Evolutionary conservation across 2,329 filamentous ascomycete genomes (phyloP).

Genomic region (Emericellopsis cladophorae): DNA sequence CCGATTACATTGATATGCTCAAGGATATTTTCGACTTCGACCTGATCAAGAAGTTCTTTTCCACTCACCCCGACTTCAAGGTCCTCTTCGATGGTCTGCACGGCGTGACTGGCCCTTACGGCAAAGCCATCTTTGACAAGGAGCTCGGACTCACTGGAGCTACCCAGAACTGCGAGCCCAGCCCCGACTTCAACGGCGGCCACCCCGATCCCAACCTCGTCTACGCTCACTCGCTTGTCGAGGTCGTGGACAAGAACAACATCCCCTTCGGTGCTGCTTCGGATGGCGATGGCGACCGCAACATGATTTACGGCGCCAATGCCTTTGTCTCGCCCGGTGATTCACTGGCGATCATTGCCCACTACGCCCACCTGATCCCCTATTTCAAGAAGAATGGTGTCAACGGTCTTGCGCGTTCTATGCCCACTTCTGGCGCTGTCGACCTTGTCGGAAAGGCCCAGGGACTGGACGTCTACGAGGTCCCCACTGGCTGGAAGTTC

Average conservation of each 20-base stretch:
- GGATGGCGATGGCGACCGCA: slow-evolving; percentile 94
- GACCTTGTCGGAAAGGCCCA: slow-evolving; percentile 94
- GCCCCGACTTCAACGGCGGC: slow-evolving; percentile 90
- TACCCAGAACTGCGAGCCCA: slow-evolving; percentile 85
- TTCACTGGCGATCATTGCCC: slow-evolving; percentile 94
- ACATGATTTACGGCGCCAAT: slow-evolving; percentile 99
- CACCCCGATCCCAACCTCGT: slow-evolving; percentile 97
- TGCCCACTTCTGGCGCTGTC: slow-evolving; percentile 93
- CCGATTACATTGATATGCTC: slow-evolving; percentile 88
- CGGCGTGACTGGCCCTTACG: slow-evolving; percentile 93
- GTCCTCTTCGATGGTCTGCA: slow-evolving; percentile 90
- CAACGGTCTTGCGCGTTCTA: slow-evolving; percentile 87
- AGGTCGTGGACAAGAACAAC: slow-evolving; percentile 78
- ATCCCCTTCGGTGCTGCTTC: slow-evolving; percentile 95
- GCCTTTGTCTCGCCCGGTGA: slow-evolving; percentile 95
- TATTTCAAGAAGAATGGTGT: slow-evolving; percentile 98
- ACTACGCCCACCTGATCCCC: slow-evolving; percentile 90
- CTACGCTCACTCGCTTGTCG: slow-evolving; percentile 89
- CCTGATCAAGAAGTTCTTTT: slow-evolving; percentile 89
- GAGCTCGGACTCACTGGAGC: slow-evolving; percentile 71
- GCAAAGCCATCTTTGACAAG: slow-evolving; percentile 85
- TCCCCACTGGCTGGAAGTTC: slow-evolving; percentile 98
- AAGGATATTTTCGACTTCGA: slow-evolving; percentile 98
- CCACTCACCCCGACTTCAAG: slow-evolving; percentile 81
- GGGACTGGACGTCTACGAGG: slow-evolving; percentile 84